Base-by-base conservation (phyloP, 2,329 filamentous ascomycete species). In the Pestalotiopsis sp. region DNA sequence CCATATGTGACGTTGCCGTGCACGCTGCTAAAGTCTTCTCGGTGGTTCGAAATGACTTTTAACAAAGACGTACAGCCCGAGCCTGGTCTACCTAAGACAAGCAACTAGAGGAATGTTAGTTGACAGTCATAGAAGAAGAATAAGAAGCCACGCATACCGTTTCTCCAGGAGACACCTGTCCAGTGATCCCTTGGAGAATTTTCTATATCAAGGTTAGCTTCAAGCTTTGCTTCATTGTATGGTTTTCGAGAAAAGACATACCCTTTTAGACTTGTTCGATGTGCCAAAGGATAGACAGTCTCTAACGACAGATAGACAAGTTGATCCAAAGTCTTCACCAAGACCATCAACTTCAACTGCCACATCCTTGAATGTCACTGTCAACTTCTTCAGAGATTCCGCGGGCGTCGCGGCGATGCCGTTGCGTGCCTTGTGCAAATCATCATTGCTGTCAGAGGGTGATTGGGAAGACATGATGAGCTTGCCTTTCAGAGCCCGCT, bases 81-180 rank as follows among this genome's bases (percentile, higher is more conserved):
- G 1, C 77, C 77, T 14, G 77, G 78, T 23, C 77, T 72, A 9
- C 77, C 77, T 9, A 79, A 71, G 14, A 79, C 78, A 3, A 79
- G 71, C 5, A 79, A 71, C 77, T 77, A 58, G 64, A 25, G 63
- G 13, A 4, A 61, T 17, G 58, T 64, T 12, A 45, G 17, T 27
- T 38, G 5, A 41, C 7, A 38, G 27, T 11, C 57, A 20, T 14
- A 27, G 5, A 20, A 49, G 5, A 20, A 49, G 3, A 25, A 27
- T 4, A 27, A 41, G 64, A 52, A 36, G 4, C 2, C 7, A 23
- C n/a, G 41, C 73, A 49, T 77, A 83, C 81, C 81, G 82, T 83
- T 69, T 83, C 81, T 0, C 81, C 81, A 0, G 81, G 81, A 4
- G 76, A 77, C 0, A 82, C 79, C 66, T 83, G 81, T 1, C 81